A percentile compares a stretch with the other conserved stretches of the same genome.
Evolutionary conservation across 129 eudicot species (phyloP).

Genomic region (Helianthus tuberosus): DNA sequence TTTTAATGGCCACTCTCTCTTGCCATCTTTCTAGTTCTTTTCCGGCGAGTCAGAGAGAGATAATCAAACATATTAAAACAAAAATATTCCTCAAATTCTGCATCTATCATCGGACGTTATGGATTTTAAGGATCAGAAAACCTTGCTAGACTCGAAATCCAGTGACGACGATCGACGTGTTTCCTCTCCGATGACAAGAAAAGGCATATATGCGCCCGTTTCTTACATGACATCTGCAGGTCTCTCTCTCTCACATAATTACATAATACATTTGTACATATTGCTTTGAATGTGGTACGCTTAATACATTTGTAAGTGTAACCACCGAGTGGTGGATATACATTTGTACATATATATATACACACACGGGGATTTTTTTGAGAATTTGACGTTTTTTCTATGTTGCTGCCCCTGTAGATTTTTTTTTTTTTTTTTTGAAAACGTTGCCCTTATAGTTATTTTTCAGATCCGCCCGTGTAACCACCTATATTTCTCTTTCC

Average conservation of each 20-base stretch:
- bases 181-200: conserved; percentile 37
- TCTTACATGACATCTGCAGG: conserved; percentile 52
- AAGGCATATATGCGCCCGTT: conserved; percentile 40
- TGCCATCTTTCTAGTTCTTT: conserved; percentile 26
- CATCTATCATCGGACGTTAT: conserved; percentile 20
- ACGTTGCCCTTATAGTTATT: too few relatives aligned
- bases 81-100: conserved; percentile 13
- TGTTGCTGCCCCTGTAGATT: too few relatives aligned
- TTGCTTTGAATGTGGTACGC: too few relatives aligned
- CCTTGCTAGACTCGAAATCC: conserved; percentile 22
- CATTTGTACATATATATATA: too few relatives aligned
- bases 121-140: conserved; percentile 33
- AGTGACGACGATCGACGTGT: conserved; percentile 17
- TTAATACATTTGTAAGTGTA: too few relatives aligned
- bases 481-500: too few relatives aligned
- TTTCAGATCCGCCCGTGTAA: too few relatives aligned
- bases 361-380: too few relatives aligned
- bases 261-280: too few relatives aligned
- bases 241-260: conserved; percentile 11
- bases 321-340: too few relatives aligned
- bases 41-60: conserved; percentile 3
- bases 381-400: too few relatives aligned
- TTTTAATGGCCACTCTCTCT: conserved; percentile 14
- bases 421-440: too few relatives aligned
- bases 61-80: neutral